Evolutionary conservation across 2,329 filamentous ascomycete genomes (phyloP).

Genomic region (Diplodia scrobiculata): DNA sequence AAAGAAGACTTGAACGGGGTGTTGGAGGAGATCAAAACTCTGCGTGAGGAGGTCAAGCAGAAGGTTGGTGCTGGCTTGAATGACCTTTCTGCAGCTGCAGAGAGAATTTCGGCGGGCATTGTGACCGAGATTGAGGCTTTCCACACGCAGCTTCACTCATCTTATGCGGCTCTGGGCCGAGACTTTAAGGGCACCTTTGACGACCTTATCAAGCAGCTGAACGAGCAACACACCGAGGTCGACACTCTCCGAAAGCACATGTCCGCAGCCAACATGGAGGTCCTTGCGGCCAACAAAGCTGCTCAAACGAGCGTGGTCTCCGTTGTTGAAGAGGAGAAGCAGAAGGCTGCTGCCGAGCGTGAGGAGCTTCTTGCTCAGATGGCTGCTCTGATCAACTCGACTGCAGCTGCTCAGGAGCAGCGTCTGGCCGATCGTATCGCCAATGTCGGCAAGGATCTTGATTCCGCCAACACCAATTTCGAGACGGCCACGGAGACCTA

Average conservation of each 20-base stretch:
- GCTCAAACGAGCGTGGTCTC: conserved; percentile 68
- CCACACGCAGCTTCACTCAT: conserved; percentile 76
- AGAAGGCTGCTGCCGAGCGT: conserved; percentile 71
- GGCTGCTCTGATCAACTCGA: conserved; percentile 71
- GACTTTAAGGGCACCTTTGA: conserved; percentile 89
- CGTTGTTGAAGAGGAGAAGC: conserved; percentile 74
- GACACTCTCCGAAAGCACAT: conserved; percentile 72
- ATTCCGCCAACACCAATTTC: conserved; percentile 64
- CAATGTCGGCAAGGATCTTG: conserved; percentile 65
- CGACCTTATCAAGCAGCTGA: conserved; percentile 72
- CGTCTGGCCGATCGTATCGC: conserved; percentile 67
- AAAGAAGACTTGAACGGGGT: conserved; percentile 88
- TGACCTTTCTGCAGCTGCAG: conserved; percentile 78
- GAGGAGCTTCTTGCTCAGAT: conserved; percentile 76
- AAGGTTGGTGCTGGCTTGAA: conserved; percentile 83
- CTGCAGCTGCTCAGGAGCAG: conserved; percentile 71
- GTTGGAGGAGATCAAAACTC: conserved; percentile 85
- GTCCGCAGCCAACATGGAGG: conserved; percentile 66
- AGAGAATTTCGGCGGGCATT: conserved; percentile 86
- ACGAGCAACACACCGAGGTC: conserved; percentile 74
- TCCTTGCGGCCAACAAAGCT: conserved; percentile 67
- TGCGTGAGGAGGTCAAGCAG: conserved; percentile 83
- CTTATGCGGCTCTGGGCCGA: conserved; percentile 78
- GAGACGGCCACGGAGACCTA: conserved; percentile 68
- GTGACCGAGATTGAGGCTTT: conserved; percentile 83